Evolutionary conservation across 352 stramenopile species (phyloP), one percentile per base, ranked within the genome.

Genomic region (Pythium sp.): DNA sequence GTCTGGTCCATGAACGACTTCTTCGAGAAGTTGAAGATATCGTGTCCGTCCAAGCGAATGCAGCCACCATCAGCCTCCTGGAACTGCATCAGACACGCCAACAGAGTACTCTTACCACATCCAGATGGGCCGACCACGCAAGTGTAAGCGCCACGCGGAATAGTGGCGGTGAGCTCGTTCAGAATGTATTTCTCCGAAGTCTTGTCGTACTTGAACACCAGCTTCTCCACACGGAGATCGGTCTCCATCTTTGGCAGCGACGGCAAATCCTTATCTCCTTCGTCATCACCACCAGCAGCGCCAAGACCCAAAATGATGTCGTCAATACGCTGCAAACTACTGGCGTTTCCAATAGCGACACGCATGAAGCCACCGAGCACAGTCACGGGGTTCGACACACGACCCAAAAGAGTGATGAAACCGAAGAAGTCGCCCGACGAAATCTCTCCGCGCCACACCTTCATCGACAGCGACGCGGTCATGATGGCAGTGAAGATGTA

Each of bases 401-500:
- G 87, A 69, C 76, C 76, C 12, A 95, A 65, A 41, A 96, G 70
- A 49, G 84, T 93, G 32, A 91, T 90, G 49, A 94, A 93, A 9
- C 82, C 87, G 36, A 95, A 94, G 68, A 96, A 95, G 43, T 96
- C 82, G 32, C 89, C 89, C 15, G 82, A 82, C 12, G 76, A 82
- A 57, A 95, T 78, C 8, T 83, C 75, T 20, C 79, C 76, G 61
- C 86, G 82, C 81, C 82, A 94, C 30, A 96, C 89, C 61, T 96
- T 96, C 79, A 93, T 92, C 0, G 89, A 79, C 36, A 96, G 68
- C 32, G 87, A 92, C 12, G 86, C 80, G 41, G 85, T 95, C 81
- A 96, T 92, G 68, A 95, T 89, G 7, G 87, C 84, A 57, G 88
- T 87, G 73, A 96, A 96, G 73, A 95, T 93, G 74, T 92, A 95